Base-by-base conservation (phyloP, 2,329 filamentous ascomycete species). In the Pseudocercospora musae region DNA sequence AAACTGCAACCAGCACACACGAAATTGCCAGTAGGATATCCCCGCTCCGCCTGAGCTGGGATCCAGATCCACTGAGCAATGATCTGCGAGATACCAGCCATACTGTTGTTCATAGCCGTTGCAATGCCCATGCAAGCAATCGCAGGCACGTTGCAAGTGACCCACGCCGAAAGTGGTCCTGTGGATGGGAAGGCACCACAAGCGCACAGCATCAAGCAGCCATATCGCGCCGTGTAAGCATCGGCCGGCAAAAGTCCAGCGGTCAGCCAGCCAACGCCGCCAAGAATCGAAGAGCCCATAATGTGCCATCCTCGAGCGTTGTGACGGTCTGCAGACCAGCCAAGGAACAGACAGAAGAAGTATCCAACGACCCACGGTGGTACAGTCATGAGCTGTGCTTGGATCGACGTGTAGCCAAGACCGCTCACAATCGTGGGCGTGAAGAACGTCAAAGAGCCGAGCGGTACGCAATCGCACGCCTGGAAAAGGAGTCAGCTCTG, bases 351-450 rank as follows among this genome's bases (percentile, higher is more conserved):
- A 58, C 71, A 74, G 53, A 71, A 66, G 42, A 70, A 66, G 67
- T 73, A 74, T 5, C 72, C 73, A 1, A 74, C 68, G n/a, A 73
- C 64, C 72, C 72, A 75, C 1, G 73, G 73, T 8, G 73, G 73
- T 0, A 75, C 73, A 11, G 73, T 75, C 60, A 75, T 68, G 8
- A 75, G 68, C 63, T 83, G 81, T 0, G 81, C 79, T 23, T 75
- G 73, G 25, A 76, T 74, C 4, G 74, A 72, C 2, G 73, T 77
- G 68, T 82, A 84, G 27, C 82, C 82, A 0, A 85, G 76, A 1
- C 79, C 80, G 11, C 77, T 73, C 46, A 84, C 80, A 10, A 84
- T 77, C 0, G 79, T 81, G 0, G 81, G 81, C 62, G 83, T 83
- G 70, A 84, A 84, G 74, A 84, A 85, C 2, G 79, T 73, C n/a